Evolutionary conservation across 2,329 filamentous ascomycete species (phyloP).

Genomic region (Mycosphaerella arachidis): DNA sequence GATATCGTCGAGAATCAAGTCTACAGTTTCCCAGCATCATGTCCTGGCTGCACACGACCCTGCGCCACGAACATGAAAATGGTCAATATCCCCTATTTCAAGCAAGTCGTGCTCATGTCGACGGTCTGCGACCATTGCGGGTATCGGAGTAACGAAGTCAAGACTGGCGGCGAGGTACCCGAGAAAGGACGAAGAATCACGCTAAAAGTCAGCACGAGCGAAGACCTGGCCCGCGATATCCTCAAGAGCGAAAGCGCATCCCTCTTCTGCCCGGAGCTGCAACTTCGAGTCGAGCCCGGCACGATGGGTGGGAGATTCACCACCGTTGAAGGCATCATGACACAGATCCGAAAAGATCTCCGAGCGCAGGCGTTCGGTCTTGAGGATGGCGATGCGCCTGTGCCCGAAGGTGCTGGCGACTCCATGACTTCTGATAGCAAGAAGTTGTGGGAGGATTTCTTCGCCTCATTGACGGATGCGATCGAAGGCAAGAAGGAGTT

Average conservation of each 20-base stretch:
- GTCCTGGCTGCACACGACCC: conserved; percentile 80
- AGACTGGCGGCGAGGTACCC: conserved; percentile 90
- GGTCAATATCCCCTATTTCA: conserved; percentile 97
- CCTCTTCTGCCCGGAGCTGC: conserved; percentile 79
- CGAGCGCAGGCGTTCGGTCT: conserved; percentile 81
- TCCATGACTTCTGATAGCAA: conserved; percentile 65
- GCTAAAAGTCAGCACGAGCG: conserved; percentile 61
- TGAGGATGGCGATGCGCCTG: conserved; percentile 48
- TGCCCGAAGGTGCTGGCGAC: conserved; percentile 56
- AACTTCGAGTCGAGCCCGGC: conserved; percentile 82
- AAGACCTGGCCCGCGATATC: conserved; percentile 85
- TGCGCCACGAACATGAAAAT: conserved; percentile 98
- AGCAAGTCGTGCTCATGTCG: conserved; percentile 93
- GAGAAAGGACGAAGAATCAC: conserved; percentile 79
- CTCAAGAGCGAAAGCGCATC: conserved; percentile 93
- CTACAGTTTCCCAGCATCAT: conserved; percentile 86
- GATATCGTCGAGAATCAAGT: conserved; percentile 92
- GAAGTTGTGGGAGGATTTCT: conserved; percentile 75
- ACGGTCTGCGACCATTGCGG: conserved; percentile 89
- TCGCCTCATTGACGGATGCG: conserved; percentile 67
- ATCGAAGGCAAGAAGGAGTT: conserved; percentile 78
- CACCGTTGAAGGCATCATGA: conserved; percentile 88
- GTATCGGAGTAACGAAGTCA: conserved; percentile 90
- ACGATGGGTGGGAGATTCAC: conserved; percentile 96
- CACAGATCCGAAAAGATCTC: conserved; percentile 86